A percentile compares a stretch with the other conserved stretches of the same genome.
These are phyloP conservation scores for Cyclospora cayetanensis DNA, from an alignment of 169 alveolate species.

Conservation along the genomic window DNA sequence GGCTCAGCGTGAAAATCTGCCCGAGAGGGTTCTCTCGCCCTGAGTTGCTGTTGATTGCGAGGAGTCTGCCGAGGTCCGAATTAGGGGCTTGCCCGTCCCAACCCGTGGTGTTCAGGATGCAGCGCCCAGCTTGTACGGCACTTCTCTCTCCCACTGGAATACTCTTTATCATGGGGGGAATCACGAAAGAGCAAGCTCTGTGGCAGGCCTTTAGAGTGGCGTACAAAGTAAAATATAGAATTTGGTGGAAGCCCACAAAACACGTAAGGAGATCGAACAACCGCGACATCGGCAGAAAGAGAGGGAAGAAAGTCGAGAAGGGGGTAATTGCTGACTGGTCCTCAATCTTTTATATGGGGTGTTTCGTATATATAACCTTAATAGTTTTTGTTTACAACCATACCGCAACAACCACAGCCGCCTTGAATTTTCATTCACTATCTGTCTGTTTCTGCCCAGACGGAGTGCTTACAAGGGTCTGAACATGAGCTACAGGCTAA, in stretches of 20 bases:
- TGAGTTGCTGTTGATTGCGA: slow-evolving; percentile 61
- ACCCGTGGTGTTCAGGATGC: slow-evolving; percentile 51
- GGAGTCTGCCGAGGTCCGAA: slow-evolving; percentile 59
- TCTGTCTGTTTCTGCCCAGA: too few species aligned
- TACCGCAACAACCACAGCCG: too few species aligned
- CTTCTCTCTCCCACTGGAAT: slow-evolving; percentile 41
- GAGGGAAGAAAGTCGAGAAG: background rate
- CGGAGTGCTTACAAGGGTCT: too few species aligned
- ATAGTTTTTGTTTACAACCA: too few species aligned
- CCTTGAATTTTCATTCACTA: too few species aligned
- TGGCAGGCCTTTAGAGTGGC: slow-evolving; percentile 71
- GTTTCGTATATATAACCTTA: too few species aligned
- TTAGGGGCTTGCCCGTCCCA: slow-evolving; percentile 12
- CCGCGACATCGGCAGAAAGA: background rate
- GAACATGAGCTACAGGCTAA: background rate
- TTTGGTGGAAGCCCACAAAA: slow-evolving; percentile 10
- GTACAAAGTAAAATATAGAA: slow-evolving; percentile 46
- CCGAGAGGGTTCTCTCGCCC: slow-evolving; percentile 30
- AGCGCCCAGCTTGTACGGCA: slow-evolving; percentile 68
- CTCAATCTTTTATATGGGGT: too few species aligned
- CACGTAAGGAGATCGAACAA: background rate
- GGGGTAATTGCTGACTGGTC: too few species aligned
- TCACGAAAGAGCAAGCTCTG: slow-evolving; percentile 61
- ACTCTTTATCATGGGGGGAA: slow-evolving; percentile 67
- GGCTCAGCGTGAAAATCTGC: slow-evolving; percentile 46